Evolutionary conservation across 2,329 filamentous ascomycete genomes (phyloP).

Genomic region (Ascochyta clinopodiicola): DNA sequence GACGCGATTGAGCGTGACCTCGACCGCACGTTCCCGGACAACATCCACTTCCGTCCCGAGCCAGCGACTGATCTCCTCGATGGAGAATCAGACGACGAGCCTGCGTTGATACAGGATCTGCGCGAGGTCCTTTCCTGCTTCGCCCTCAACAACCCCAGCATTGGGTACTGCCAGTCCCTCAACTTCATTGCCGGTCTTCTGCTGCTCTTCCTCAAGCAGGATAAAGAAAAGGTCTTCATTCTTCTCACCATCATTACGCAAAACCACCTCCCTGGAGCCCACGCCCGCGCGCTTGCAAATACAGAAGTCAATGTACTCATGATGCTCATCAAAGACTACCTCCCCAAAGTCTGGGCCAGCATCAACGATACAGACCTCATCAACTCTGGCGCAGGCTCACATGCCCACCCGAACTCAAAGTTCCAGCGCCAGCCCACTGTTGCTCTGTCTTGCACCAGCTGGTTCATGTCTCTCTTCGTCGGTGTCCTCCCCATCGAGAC

Average conservation of each 20-base stretch:
- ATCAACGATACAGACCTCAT: slow-evolving; percentile 75
- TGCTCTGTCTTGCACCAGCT: slow-evolving; percentile 89
- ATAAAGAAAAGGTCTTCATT: slow-evolving; percentile 91
- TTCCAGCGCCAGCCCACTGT: slow-evolving; percentile 77
- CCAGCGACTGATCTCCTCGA: slow-evolving; percentile 42
- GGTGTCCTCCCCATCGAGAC: slow-evolving; percentile 91
- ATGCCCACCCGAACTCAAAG: slow-evolving; percentile 44
- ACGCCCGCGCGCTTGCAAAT: slow-evolving; percentile 89
- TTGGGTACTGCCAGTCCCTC: slow-evolving; percentile 94
- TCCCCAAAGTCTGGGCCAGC: slow-evolving; percentile 85
- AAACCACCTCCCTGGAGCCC: slow-evolving; percentile 86
- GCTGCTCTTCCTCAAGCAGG: slow-evolving; percentile 79
- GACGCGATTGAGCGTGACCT: slow-evolving; percentile 94
- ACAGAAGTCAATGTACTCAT: slow-evolving; percentile 94
- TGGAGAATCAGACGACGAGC: slow-evolving; percentile 62
- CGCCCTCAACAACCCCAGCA: slow-evolving; percentile 85
- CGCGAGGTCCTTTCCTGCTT: slow-evolving; percentile 89
- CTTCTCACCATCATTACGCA: slow-evolving; percentile 91
- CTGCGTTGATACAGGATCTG: slow-evolving; percentile 78
- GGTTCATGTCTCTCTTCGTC: slow-evolving; percentile 98
- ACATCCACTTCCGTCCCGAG: slow-evolving; percentile 81
- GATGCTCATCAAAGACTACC: slow-evolving; percentile 79
- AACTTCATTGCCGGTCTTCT: slow-evolving; percentile 93
- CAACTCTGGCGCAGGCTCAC: slow-evolving; percentile 43
- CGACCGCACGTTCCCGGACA: slow-evolving; percentile 93